A percentile compares a stretch with the other conserved stretches of the same genome.
Evolutionary conservation across 1,139 yeast species (phyloP).

Genomic region (Suhomyces coccinellae): DNA sequence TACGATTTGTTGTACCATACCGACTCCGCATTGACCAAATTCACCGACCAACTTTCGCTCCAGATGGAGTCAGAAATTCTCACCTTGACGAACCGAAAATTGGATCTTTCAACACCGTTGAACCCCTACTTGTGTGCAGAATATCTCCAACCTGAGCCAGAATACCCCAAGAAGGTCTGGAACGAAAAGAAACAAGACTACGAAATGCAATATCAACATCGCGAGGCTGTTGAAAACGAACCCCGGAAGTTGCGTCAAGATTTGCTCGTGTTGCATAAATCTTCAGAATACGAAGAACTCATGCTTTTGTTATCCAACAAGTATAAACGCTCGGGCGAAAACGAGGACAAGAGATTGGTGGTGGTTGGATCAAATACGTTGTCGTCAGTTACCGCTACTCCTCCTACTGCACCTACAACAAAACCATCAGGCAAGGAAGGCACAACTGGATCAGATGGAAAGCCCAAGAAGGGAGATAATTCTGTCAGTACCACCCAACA

Average conservation of each 20-base stretch:
- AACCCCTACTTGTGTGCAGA: conserved; percentile 60
- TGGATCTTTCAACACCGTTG: conserved; percentile 70
- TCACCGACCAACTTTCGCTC: conserved; percentile 74
- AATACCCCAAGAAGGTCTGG: conserved; percentile 47
- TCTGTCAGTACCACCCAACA: conserved; percentile 17
- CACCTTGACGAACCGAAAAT: conserved; percentile 71
- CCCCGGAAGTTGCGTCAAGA: conserved; percentile 48
- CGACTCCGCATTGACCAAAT: conserved; percentile 70
- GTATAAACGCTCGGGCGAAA: conserved; percentile 40
- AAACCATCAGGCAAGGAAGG: conserved; percentile 18
- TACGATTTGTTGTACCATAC: conserved; percentile 85
- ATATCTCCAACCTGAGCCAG: conserved; percentile 46
- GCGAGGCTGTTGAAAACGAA: conserved; percentile 47
- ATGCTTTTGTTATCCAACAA: conserved; percentile 59
- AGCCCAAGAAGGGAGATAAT: conserved; percentile 29
- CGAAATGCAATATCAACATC: conserved; percentile 42
- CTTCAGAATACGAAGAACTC: conserved; percentile 86
- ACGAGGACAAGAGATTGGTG: conserved; percentile 41
- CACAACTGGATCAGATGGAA: conserved; percentile 23
- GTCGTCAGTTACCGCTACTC: conserved; percentile 21
- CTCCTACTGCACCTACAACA: conserved; percentile 23
- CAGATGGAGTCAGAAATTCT: conserved; percentile 84
- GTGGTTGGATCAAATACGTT: conserved; percentile 39
- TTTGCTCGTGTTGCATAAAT: conserved; percentile 59
- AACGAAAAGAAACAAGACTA: conserved; percentile 35